phyloP scores from a whole-genome alignment of 2,329 filamentous ascomycete species.

The Colletotrichum sp. region DNA sequence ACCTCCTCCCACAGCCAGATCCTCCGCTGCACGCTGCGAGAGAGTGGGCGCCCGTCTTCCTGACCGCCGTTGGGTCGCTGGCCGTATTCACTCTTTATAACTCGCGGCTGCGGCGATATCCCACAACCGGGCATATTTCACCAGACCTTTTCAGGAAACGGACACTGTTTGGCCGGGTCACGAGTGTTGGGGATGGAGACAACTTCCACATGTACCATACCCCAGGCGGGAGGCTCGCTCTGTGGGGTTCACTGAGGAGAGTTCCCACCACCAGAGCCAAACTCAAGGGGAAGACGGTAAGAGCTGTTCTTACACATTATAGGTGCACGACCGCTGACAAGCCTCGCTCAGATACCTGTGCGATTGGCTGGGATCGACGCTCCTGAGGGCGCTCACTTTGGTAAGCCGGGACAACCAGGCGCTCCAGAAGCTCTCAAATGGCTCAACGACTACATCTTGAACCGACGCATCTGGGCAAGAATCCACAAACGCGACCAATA shows the following conservation, averaged over 20 bases:
- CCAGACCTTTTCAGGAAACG: conserved; percentile 75
- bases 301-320: conserved; percentile 26
- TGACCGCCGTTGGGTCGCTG: conserved; percentile 56
- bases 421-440: conserved; percentile 81
- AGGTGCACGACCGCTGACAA: not conserved
- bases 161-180: conserved; percentile 84
- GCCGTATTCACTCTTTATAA: conserved; percentile 66
- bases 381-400: conserved; percentile 92
- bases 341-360: conserved; percentile 71
- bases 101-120: conserved; percentile 83
- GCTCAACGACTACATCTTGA: conserved; percentile 74
- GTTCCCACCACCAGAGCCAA: conserved; percentile 72
- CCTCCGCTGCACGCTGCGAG: conserved; percentile 55
- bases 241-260: conserved; percentile 90
- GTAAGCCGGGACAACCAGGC: conserved; percentile 83
- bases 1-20: conserved; percentile 15
- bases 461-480: conserved; percentile 78
- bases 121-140: conserved; percentile 75
- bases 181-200: conserved; percentile 94
- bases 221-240: conserved; percentile 82
- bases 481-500: conserved; percentile 91
- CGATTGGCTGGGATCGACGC: conserved; percentile 93
- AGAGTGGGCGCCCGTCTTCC: conserved; percentile 50
- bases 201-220: conserved; percentile 96
- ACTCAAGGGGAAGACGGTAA: conserved; percentile 78